Percentiles rank a stretch among this genome's conserved stretches.
phyloP scores from a whole-genome alignment of 352 stramenopile genomes.

The Globisporangium irregulare region DNA sequence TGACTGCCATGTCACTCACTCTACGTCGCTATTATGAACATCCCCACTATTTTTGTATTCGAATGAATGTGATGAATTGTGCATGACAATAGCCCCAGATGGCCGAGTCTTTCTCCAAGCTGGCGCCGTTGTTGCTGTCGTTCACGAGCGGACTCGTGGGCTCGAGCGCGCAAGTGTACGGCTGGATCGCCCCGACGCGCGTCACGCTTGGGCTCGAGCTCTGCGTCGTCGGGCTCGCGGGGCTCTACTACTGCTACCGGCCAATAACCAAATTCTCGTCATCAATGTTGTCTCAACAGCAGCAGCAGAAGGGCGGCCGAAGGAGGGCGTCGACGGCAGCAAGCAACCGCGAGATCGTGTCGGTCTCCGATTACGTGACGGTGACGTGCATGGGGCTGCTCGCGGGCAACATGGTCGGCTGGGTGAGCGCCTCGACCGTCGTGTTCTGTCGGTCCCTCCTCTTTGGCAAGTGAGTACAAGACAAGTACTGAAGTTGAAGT shows the following conservation, averaged over 20 bases:
- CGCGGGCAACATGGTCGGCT: constrained; percentile 57
- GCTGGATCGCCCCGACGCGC: constrained; percentile 28
- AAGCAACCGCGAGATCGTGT: constrained; percentile 46
- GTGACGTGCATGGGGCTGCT: constrained; percentile 61
- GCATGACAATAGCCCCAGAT: constrained; percentile 29
- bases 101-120: constrained; percentile 56
- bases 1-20: background rate
- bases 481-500: background rate
- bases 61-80: background rate
- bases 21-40: background rate
- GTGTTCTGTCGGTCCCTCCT: constrained; percentile 58
- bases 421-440: constrained; percentile 46
- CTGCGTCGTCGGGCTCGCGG: constrained; percentile 48
- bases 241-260: constrained; percentile 60
- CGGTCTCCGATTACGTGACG: constrained; percentile 66
- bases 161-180: constrained; percentile 34
- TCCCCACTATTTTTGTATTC: background rate
- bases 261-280: constrained; percentile 1
- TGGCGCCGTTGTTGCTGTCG: constrained; percentile 64
- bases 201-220: constrained; percentile 38
- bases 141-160: constrained; percentile 53
- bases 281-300: constrained; percentile 5
- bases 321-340: constrained; percentile 7
- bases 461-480: constrained; percentile 23
- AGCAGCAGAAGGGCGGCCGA: constrained; percentile 16